Base-by-base conservation (phyloP, 2,329 filamentous ascomycete species). In the Colletotrichum falcatum region DNA sequence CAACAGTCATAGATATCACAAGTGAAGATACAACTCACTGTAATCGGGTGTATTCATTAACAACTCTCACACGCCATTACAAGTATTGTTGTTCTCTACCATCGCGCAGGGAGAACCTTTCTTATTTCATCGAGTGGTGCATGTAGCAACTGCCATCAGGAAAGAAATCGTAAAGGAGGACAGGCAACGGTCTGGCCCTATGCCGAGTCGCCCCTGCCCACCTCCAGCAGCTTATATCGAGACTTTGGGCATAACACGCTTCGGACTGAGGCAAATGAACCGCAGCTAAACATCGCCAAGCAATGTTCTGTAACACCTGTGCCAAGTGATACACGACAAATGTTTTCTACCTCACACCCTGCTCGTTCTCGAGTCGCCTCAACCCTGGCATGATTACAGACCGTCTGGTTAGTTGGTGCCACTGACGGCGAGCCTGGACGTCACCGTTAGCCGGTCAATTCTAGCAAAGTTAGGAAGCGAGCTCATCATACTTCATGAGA, bases 401-500 rank as follows among this genome's bases (percentile, higher is more conserved):
- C 28, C 56, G 6, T 23, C n/a, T 12, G 49, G 62, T 80, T 82
- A 90, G 75, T 88, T 91, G 9, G 89, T 90, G 66, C 89, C 89
- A 73, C 88, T 90, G 20, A 91, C 89, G 63, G 89, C 89, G 79
- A 91, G 81, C 76, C 88, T 87, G 60, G 20, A 23, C 63, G 39
- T 69, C 53, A 51, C 42, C 37, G 58, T 72, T 66, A 75, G 64
- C 48, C 51, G 66, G 61, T 46, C 62, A 56, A 44, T 55, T 8
- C 23, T 65, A 18, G 61, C 39, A 12, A 56, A 58, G 14, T 30
- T 39, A 12, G 11, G 3, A 63, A 28, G 65, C 12, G 72, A 37
- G 42, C 18, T 53, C 18, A 18, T 39, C 91, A 83, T 86, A 95
- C 94, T 99, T 99, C 96, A 99, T 99, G 80, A 99, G 85, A 83